Base-by-base conservation (phyloP, 352 stramenopile species). In the Peronosclerospora sorghi region DNA sequence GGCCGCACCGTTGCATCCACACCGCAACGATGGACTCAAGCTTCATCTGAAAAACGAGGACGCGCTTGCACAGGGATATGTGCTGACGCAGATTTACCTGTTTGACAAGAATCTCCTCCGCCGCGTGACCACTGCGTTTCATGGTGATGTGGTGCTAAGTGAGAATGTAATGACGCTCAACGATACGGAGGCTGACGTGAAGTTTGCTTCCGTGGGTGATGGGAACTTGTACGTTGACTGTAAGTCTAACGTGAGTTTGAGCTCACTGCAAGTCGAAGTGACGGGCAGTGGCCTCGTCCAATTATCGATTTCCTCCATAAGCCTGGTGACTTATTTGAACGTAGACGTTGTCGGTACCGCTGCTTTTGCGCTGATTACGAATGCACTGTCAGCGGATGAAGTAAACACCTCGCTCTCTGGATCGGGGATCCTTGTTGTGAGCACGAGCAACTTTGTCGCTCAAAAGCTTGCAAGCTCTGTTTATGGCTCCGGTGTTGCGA, bases 81-180 rank as follows among this genome's bases (percentile, higher is more conserved):
- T 84, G 21, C 55, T 82, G 48, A 80, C 68, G 20, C 54, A 77
- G 26, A 69, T 84, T 28, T 62, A 64, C 43, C 24, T 84, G 13
- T 64, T 54, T n/a, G 48, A 77, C 23, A 68, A 73, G 49, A 65
- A 67, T 26, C 29, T 59, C 35, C 34, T 84, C 35, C 54, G 56
- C 13, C 41, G 56, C 36, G 35, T 84, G 12, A 62, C 56, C 17
- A 63, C 57, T 15, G 45, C 61, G 0, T 56, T 70, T 18, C 62
- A 65, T 8, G 59, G 63, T 3, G 45, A 62, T 12, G 57, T 82
- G 5, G 56, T 68, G 14, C 51, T 84, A 15, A 64, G 61, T 38
- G 62, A 63, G 12, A 41, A 56, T 26, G 68, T 81, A 30, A 39
- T 84, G 23, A 59, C 60, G 9, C 45, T 70, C 18, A 41, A 60